Base-by-base conservation (phyloP, 2,329 filamentous ascomycete genomes). In the Lachnellula hyalina region DNA sequence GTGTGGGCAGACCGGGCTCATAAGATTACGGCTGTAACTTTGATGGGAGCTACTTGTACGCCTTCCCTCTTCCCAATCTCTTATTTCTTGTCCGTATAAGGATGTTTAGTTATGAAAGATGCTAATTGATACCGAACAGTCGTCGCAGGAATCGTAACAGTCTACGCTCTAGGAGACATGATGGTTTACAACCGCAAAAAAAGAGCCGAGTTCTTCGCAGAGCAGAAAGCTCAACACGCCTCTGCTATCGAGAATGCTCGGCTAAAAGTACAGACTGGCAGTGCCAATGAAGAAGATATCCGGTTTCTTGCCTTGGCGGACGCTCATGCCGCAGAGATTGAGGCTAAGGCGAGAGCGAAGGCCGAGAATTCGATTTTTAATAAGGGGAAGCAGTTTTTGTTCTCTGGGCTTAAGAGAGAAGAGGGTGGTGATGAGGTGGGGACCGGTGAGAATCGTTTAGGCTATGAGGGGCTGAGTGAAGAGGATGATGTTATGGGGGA, bases 181-280 rank as follows among this genome's bases (percentile, higher is more conserved):
- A 76, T 87, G 55, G 71, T 85, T 56, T 84, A 87, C 72, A 88
- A 87, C 69, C 79, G 85, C 53, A 76, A 80, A 55, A 84, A 86
- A 73, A 76, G 80, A 54, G 76, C 76, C 38, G 80, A 86, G 59
- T 88, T 78, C 75, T 77, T 84, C 59, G 77, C 84, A 64, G 63
- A 69, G 58, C 65, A 68, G 53, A 73, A 78, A 61, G 71, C 71
- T 47, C 67, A 76, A 63, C 67, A 78, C 42, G 69, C 68, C 47
- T 66, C 70, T 45, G 79, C 78, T 41, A 66, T 80, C 42, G 67
- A 69, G 47, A 68, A 70, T 46, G 79, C 79, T 34, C 71, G 69
- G 53, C 53, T 67, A 36, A 76, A 77, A 6, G 67, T 75, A 35
- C 63, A 65, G 35, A 36, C 62, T 25, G 78, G 79, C 6, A 69